These are phyloP conservation scores for Mycosphaerella sp. DNA, from an alignment of 2,329 filamentous ascomycete species.

Conservation along the genomic window DNA sequence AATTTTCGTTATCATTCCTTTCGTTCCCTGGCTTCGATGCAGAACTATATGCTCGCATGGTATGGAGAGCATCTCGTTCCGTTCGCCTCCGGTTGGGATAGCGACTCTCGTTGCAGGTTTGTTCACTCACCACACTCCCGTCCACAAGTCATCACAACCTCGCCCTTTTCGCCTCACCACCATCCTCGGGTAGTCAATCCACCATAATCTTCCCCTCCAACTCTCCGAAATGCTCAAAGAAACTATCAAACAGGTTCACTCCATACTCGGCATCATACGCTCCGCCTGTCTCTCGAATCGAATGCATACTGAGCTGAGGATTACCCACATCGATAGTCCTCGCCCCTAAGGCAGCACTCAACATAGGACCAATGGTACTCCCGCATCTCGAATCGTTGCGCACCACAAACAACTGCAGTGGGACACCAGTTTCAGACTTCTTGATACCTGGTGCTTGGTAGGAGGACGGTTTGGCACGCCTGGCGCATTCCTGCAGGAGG, in stretches of 20 bases:
- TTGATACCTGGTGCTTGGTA: slow-evolving; percentile 32
- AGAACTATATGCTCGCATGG: too few species aligned
- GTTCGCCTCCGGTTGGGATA: background rate
- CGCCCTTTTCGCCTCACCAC: background rate
- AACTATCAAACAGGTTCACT: slow-evolving; percentile 77
- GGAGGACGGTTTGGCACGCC: slow-evolving; percentile 43
- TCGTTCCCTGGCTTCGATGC: too few species aligned
- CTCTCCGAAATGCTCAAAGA: slow-evolving; percentile 77
- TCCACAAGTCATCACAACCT: background rate
- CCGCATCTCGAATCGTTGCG: slow-evolving; percentile 92
- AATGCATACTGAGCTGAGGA: slow-evolving; percentile 93
- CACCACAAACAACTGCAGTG: slow-evolving; percentile 91
- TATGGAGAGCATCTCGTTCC: background rate
- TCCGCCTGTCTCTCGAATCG: slow-evolving; percentile 87
- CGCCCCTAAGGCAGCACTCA: slow-evolving; percentile 77
- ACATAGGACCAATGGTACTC: slow-evolving; percentile 96
- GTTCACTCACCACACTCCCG: background rate
- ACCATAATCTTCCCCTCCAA: slow-evolving; percentile 77
- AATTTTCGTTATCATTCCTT: too few species aligned
- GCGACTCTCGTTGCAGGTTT: background rate
- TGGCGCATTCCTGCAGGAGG: slow-evolving; percentile 78
- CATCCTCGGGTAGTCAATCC: slow-evolving; percentile 49
- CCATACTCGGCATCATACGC: slow-evolving; percentile 81
- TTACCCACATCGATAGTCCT: slow-evolving; percentile 90
- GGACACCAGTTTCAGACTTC: slow-evolving; percentile 60